Percentiles rank a stretch among this genome's conserved stretches.
phyloP scores from a whole-genome alignment of 2,329 filamentous ascomycete genomes.

The Ampelomyces quisqualis region DNA sequence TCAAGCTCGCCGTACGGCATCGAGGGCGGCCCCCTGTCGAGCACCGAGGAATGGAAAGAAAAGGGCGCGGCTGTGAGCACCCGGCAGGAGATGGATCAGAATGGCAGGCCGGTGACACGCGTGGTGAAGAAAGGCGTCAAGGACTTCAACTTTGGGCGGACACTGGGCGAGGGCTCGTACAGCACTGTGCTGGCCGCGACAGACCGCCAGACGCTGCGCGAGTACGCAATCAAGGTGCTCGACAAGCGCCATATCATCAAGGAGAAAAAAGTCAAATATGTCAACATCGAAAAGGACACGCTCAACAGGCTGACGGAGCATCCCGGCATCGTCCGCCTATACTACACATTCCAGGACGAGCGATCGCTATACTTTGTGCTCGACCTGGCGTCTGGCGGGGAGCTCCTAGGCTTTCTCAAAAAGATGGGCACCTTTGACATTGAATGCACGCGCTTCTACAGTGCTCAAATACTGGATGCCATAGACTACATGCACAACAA shows the following conservation, averaged over 20 bases:
- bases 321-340: constrained; percentile 91
- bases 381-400: constrained; percentile 87
- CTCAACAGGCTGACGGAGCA: constrained; percentile 94
- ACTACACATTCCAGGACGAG: constrained; percentile 99
- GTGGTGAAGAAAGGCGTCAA: constrained; percentile 95
- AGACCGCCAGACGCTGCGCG: constrained; percentile 88
- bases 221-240: constrained; percentile 97
- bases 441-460: constrained; percentile 92
- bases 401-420: constrained; percentile 88
- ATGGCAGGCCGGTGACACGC: constrained; percentile 76
- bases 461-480: constrained; percentile 91
- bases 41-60: constrained; percentile 94
- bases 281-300: constrained; percentile 99
- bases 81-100: constrained; percentile 79
- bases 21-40: constrained; percentile 61
- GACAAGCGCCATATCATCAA: constrained; percentile 99
- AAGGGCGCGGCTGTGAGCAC: constrained; percentile 84
- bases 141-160: constrained; percentile 90
- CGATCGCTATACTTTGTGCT: constrained; percentile 94
- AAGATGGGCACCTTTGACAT: constrained; percentile 92
- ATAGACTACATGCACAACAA: constrained; percentile 98
- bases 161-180: constrained; percentile 94
- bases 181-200: constrained; percentile 92
- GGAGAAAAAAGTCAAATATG: constrained; percentile 99
- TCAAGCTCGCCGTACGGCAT: constrained; percentile 51